Evolutionary conservation across 768 basidiomycete species (phyloP).

Genomic region (Podaxis carcinomalis): DNA sequence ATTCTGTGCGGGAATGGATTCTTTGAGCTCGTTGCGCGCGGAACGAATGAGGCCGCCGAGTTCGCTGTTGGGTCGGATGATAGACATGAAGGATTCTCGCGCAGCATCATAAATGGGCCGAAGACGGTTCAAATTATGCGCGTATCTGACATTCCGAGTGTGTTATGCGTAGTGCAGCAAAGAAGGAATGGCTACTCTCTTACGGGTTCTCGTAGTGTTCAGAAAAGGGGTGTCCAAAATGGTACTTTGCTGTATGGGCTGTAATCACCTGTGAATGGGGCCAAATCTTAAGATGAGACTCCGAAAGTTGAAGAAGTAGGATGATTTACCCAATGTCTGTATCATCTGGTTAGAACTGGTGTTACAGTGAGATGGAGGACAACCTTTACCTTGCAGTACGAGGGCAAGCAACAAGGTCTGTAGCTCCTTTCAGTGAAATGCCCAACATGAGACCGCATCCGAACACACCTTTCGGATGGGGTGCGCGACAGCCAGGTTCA

Average conservation of each 20-base stretch:
- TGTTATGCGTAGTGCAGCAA: not conserved
- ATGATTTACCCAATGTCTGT: constrained; percentile 58
- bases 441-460: not conserved
- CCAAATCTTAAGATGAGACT: not conserved
- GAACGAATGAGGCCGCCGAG: constrained; percentile 42
- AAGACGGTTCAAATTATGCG: constrained; percentile 47
- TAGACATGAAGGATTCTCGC: constrained; percentile 40
- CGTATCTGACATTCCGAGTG: constrained; percentile 36
- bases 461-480: constrained; percentile 55
- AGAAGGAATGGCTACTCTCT: constrained; percentile 21
- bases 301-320: not conserved
- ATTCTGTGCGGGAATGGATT: constrained; percentile 9
- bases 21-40: constrained; percentile 42
- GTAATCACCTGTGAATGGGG: constrained; percentile 44
- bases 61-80: constrained; percentile 49
- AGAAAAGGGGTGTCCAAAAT: constrained; percentile 51
- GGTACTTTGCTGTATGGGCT: constrained; percentile 61
- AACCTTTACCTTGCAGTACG: constrained; percentile 52
- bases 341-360: constrained; percentile 11
- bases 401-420: constrained; percentile 74
- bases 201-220: constrained; percentile 64
- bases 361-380: not conserved
- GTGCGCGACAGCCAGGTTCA: constrained; percentile 57
- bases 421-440: constrained; percentile 4
- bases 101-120: constrained; percentile 51